Evolutionary conservation across 345 rosid genomes (phyloP).

Genomic region (Microthlaspi erraticum): DNA sequence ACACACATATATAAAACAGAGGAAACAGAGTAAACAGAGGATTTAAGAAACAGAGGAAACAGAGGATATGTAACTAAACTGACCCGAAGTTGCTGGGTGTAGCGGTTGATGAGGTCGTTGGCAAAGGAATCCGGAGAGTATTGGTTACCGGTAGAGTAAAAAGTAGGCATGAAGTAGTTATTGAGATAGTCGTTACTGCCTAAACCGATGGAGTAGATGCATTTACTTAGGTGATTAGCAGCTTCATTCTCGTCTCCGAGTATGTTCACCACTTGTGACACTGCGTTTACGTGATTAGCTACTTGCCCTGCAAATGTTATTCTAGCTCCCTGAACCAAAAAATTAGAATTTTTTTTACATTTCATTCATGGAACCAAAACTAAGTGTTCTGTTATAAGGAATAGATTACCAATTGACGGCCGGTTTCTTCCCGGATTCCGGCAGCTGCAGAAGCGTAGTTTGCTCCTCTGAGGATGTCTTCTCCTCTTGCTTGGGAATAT

Average conservation of each 20-base stretch:
- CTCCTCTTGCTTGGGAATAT: slow-evolving; percentile 60
- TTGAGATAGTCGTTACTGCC: slow-evolving; percentile 97
- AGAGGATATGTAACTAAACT: not conserved
- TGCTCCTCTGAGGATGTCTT: slow-evolving; percentile 61
- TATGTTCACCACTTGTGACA: slow-evolving; percentile 58
- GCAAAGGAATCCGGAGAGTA: slow-evolving; percentile 71
- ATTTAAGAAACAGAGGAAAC: slow-evolving; percentile 13
- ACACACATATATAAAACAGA: not conserved
- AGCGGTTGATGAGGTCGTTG: slow-evolving; percentile 59
- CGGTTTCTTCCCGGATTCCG: slow-evolving; percentile 85
- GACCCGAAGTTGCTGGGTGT: slow-evolving; percentile 68
- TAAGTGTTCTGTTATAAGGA: not conserved
- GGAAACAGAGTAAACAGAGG: not conserved
- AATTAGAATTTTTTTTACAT: no score
- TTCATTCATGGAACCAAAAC: slow-evolving; percentile 1
- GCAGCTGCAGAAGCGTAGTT: slow-evolving; percentile 93
- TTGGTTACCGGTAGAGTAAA: slow-evolving; percentile 58
- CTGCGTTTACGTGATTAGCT: slow-evolving; percentile 65
- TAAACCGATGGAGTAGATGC: slow-evolving; percentile 73
- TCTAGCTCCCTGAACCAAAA: slow-evolving; percentile 65
- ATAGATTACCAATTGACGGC: slow-evolving; percentile 65
- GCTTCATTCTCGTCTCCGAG: slow-evolving; percentile 67
- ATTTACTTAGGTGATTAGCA: slow-evolving; percentile 62
- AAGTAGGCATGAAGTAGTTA: slow-evolving; percentile 82
- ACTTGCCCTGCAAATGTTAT: slow-evolving; percentile 81